Evolutionary conservation across 192 early-diverging fungal genomes (phyloP).

Genomic region (Helicostylum pulchrum): DNA sequence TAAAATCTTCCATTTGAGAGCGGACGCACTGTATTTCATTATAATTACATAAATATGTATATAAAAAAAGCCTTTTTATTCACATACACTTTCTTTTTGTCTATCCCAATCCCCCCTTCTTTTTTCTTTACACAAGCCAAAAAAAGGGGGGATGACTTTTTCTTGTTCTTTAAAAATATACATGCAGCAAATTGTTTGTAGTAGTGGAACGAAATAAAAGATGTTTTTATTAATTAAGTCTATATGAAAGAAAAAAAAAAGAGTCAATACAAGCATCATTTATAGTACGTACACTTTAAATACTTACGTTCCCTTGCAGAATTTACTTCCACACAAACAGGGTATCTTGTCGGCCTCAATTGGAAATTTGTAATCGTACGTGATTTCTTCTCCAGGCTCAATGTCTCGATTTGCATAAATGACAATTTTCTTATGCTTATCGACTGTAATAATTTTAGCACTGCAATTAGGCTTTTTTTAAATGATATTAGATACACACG

Average conservation of each 20-base stretch:
- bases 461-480: slow-evolving; percentile 86
- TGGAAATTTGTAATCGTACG: slow-evolving; percentile 98
- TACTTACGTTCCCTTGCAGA: slow-evolving; percentile 78
- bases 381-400: slow-evolving; percentile 92
- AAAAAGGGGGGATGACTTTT: no score
- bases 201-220: no score
- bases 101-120: no score
- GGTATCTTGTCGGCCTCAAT: slow-evolving; percentile 96
- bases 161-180: no score
- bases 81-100: no score
- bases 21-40: no score
- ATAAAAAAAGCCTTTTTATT: no score
- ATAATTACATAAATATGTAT: no score
- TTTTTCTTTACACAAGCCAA: no score
- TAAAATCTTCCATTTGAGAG: no score
- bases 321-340: slow-evolving; percentile 85
- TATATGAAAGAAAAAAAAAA: not conserved
- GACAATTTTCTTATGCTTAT: slow-evolving; percentile 90
- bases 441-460: slow-evolving; percentile 91
- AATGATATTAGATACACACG: not conserved
- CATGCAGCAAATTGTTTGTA: no score
- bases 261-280: not conserved
- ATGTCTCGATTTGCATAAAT: slow-evolving; percentile 97
- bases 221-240: slow-evolving; percentile 4
- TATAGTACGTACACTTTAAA: not conserved